Conservation (phyloP, 2,329 filamentous ascomycete species). For the Chaetomium sp. region DNA sequence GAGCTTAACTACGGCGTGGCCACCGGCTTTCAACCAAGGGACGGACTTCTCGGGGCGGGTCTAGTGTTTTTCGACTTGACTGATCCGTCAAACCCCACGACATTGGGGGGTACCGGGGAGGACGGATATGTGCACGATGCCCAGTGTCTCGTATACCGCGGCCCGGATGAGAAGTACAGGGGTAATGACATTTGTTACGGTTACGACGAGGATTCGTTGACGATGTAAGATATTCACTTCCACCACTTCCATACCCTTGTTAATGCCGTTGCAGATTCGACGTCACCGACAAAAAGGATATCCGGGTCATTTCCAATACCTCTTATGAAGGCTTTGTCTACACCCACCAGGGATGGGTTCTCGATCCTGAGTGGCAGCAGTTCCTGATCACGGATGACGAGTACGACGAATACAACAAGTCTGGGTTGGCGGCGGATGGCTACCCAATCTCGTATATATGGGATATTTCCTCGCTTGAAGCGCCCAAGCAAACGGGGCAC, state of each 20-base stretch:
- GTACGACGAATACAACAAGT: slow-evolving; percentile 41
- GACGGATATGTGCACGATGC: slow-evolving; percentile 58
- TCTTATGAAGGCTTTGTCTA: slow-evolving; percentile 51
- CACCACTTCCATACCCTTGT: not conserved
- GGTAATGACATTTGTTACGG: slow-evolving; percentile 48
- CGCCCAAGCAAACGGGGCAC: slow-evolving; percentile 36
- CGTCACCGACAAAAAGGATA: slow-evolving; percentile 42
- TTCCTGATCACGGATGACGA: slow-evolving; percentile 46
- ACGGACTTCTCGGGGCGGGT: slow-evolving; percentile 31
- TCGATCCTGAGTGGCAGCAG: slow-evolving; percentile 39
- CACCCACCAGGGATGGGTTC: slow-evolving; percentile 51
- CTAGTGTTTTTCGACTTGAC: slow-evolving; percentile 53
- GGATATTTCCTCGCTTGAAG: slow-evolving; percentile 37
- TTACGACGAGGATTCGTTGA: slow-evolving; percentile 46
- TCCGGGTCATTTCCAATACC: slow-evolving; percentile 44
- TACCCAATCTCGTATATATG: slow-evolving; percentile 45
- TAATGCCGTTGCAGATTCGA: slow-evolving; percentile 33
- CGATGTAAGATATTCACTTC: slow-evolving; percentile 30
- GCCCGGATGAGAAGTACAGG: slow-evolving; percentile 39
- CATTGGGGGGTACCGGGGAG: slow-evolving; percentile 45
- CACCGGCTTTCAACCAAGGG: slow-evolving; percentile 36
- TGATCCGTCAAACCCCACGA: slow-evolving; percentile 46
- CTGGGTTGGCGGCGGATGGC: slow-evolving; percentile 34
- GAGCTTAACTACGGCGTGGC: slow-evolving; percentile 43
- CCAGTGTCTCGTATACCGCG: slow-evolving; percentile 49